Evolutionary conservation across 345 rosid species (phyloP).

Genomic region (Gossypium thurberi): DNA sequence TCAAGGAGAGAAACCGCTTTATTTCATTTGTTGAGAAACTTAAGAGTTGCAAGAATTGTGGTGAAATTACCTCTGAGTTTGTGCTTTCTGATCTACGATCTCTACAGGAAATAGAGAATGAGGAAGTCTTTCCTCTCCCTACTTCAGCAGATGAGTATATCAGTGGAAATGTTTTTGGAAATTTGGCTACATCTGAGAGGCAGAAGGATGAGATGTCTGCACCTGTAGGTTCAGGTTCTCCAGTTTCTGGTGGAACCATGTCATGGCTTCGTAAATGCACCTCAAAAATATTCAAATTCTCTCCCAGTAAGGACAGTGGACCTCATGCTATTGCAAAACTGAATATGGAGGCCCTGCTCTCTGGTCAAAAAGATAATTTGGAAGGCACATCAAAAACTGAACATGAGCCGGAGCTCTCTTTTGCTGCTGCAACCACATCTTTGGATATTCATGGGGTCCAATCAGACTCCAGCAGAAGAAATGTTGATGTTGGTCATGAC

Average conservation of each 20-base stretch:
- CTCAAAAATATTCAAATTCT: conserved; percentile 63
- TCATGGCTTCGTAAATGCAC: conserved; percentile 85
- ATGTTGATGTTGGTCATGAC: conserved; percentile 36
- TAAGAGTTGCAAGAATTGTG: conserved; percentile 62
- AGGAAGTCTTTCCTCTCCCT: conserved; percentile 41
- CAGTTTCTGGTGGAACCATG: conserved; percentile 48
- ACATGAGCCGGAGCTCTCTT: conserved; percentile 37
- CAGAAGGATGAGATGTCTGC: conserved; percentile 40
- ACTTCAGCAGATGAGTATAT: conserved; percentile 30
- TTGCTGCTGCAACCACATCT: conserved; percentile 35
- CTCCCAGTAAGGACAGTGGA: conserved; percentile 59
- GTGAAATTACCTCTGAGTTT: conserved; percentile 62
- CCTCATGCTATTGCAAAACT: conserved; percentile 31
- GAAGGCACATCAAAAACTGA: conserved; percentile 36
- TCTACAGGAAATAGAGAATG: conserved; percentile 48
- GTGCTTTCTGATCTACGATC: conserved; percentile 58
- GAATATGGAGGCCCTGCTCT: conserved; percentile 19
- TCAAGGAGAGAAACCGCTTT: conserved; percentile 74
- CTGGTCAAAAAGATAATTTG: conserved; percentile 27
- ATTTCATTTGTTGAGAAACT: conserved; percentile 65
- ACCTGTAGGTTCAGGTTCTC: conserved; percentile 30
- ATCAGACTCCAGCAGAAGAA: conserved; percentile 36
- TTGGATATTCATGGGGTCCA: conserved; percentile 39
- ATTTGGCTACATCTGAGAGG: conserved; percentile 16
- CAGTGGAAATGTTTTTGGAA: conserved; percentile 22